Evolutionary conservation across 805 yeast genomes (phyloP), one percentile per base, ranked within the genome.

Genomic region (Monosporozyma aquatica): DNA sequence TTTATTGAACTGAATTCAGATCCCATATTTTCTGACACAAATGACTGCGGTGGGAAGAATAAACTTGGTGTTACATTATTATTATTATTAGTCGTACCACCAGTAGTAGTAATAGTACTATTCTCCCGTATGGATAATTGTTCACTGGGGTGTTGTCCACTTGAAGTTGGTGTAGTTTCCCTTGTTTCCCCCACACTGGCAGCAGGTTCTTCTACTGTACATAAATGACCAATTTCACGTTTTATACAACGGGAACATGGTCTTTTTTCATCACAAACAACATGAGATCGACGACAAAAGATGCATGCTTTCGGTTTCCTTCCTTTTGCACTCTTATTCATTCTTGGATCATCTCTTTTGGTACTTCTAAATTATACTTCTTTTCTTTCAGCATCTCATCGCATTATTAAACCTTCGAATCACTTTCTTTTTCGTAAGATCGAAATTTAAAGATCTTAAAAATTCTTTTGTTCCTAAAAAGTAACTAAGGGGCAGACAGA

Each of bases 1-100:
- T 87, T 87, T 50, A 89, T 68, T 1, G 95, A 87, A 47, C 87
- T 79, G 56, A 89, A 87, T 63, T 89, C 97, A 17, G 92, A 80
- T 2, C 95, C 95, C 0, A 92, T 95, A 58, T 87, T 94, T 54
- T 87, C 95, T 0, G 95, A 83, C 48, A 78, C 82, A 65, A 87
- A 87, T 44, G 82, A 76, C 45, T 79, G 85, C 57, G 59, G 47
- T 13, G 11, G 32, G 33, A 18, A 40, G 27, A 24, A 15, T n/a
- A 32, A 9, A 18, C 23, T 23, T 23, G 25, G 8, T 5, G 21
- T 20, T 28, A 34, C 6, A 14, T 38, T 23, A 29, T 21, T 27
- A 27, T 11, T 20, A 14, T 15, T 25, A 22, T 27, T 34, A 15
- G 36, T 38, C 9, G 25, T 21, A 38, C 37, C 40, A 22, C 13